Evolutionary conservation across 2,329 filamentous ascomycete genomes (phyloP).

Genomic region (Harringtonia lauricola): DNA sequence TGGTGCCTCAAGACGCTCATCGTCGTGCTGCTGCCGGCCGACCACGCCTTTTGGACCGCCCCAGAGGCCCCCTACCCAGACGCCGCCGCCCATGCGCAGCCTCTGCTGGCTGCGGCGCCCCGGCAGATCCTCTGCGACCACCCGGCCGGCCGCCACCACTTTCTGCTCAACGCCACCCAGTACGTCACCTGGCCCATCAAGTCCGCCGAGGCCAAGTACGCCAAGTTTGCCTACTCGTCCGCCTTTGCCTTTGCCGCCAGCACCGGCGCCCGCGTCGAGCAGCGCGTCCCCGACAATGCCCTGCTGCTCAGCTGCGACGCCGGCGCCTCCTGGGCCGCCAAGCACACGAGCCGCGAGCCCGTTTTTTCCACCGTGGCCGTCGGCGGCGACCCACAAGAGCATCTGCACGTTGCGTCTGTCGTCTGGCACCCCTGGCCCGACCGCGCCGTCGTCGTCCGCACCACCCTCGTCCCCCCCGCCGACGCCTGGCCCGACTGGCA

Average conservation of each 20-base stretch:
- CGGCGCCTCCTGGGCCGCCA: constrained; percentile 11
- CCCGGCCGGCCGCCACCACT: constrained; percentile 20
- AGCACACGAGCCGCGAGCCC: constrained; percentile 3
- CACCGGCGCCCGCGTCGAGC: constrained; percentile 18
- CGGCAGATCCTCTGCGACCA: constrained; percentile 29
- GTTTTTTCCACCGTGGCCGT: background rate
- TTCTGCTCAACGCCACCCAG: constrained; percentile 25
- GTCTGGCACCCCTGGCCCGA: constrained; percentile 12
- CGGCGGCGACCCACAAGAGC: background rate
- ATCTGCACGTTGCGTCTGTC: background rate
- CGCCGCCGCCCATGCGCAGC: background rate
- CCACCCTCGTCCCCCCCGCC: constrained; percentile 22
- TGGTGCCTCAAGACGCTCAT: constrained; percentile 42
- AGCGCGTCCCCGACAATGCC: constrained; percentile 14
- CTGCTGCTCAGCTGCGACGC: constrained; percentile 13
- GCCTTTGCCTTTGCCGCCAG: constrained; percentile 26
- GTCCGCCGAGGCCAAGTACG: constrained; percentile 25
- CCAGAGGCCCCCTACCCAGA: constrained; percentile 24
- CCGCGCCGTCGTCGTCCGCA: constrained; percentile 19
- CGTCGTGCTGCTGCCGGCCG: constrained; percentile 22
- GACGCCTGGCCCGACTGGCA: constrained; percentile 25
- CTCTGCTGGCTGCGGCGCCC: constrained; percentile 13
- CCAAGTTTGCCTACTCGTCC: constrained; percentile 30
- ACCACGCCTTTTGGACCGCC: constrained; percentile 32
- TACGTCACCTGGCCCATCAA: constrained; percentile 22